Evolutionary conservation across 352 stramenopile species (phyloP).

Genomic region (Globisporangium sylvaticum): DNA sequence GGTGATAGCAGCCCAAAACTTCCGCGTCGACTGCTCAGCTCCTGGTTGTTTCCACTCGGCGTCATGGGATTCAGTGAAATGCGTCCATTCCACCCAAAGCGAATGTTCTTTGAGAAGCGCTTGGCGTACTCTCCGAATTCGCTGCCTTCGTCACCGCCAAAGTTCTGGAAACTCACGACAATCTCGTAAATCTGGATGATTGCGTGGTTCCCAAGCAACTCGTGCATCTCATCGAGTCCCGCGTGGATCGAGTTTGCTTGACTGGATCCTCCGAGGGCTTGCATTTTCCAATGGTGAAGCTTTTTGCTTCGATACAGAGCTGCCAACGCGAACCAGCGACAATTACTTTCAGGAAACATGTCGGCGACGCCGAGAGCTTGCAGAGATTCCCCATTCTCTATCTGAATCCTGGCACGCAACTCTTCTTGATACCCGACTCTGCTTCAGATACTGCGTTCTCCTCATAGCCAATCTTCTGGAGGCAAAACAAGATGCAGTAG

Average conservation of each 20-base stretch:
- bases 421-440: neutral
- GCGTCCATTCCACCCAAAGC: conserved; percentile 56
- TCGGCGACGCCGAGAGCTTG: conserved; percentile 52
- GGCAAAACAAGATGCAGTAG: conserved; percentile 49
- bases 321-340: conserved; percentile 49
- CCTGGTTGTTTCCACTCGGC: neutral
- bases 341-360: conserved; percentile 19
- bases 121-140: conserved; percentile 41
- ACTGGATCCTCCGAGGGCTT: conserved; percentile 36
- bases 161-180: conserved; percentile 28
- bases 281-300: conserved; percentile 40
- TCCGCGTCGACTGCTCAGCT: neutral
- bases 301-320: conserved; percentile 55
- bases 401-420: conserved; percentile 24
- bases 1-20: conserved; percentile 7
- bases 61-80: conserved; percentile 31
- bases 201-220: conserved; percentile 33
- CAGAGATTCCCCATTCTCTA: conserved; percentile 49
- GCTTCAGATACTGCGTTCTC: neutral
- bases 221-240: conserved; percentile 51
- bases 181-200: conserved; percentile 70
- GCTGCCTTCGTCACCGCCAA: neutral
- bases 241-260: conserved; percentile 45
- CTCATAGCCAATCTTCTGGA: conserved; percentile 25
- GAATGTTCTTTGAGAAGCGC: conserved; percentile 53